Base-by-base conservation (phyloP, 768 basidiomycete species). In the Leccinum truebloodii region DNA sequence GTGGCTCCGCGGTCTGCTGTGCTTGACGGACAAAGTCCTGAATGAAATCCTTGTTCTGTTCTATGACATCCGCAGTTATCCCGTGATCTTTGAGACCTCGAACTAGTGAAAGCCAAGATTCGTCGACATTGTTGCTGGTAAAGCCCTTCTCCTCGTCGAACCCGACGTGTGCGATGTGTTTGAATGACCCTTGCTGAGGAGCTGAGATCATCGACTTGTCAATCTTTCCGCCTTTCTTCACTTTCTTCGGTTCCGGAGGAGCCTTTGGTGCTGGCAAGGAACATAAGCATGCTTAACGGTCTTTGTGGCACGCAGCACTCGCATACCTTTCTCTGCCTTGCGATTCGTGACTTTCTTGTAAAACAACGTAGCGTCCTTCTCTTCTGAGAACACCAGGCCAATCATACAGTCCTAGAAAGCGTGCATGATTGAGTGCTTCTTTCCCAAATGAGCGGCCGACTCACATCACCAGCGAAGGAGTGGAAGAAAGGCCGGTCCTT, bases 401-500 rank as follows among this genome's bases (percentile, higher is more conserved):
- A 98, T 84, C 87, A 92, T 92, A 68, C 92, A 93, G 63, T 89
- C 83, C 95, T 97, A 71, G 1, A 8, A 63, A 26, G 24, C 22
- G 37, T 5, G 16, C 28, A 28, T 57, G 62, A 10, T 13, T 66
- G 54, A 59, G 59, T 14, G 4, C 14, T 22, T 7, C 18, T 22
- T 37, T n/a, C 13, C 14, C 4, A 22, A n/a, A 57, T 20, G n/a
- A 14, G 52, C 48, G 60, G 39, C 13, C 6, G n/a, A 83, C 95
- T 75, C 69, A 96, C 95, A 78, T 99, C 95, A 55, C 92, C 89
- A 3, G 88, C 80, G 74, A 97, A 51, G 50, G 94, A 88, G 76
- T 96, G 92, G 69, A 98, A 97, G 83, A 88, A 95, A 2, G 89
- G 82, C 61, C 94, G 80, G 71, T 98, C 96, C 68, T 89, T 82